Conservation (phyloP, 805 yeast genomes). For the Saccharomycopsis sp. region DNA sequence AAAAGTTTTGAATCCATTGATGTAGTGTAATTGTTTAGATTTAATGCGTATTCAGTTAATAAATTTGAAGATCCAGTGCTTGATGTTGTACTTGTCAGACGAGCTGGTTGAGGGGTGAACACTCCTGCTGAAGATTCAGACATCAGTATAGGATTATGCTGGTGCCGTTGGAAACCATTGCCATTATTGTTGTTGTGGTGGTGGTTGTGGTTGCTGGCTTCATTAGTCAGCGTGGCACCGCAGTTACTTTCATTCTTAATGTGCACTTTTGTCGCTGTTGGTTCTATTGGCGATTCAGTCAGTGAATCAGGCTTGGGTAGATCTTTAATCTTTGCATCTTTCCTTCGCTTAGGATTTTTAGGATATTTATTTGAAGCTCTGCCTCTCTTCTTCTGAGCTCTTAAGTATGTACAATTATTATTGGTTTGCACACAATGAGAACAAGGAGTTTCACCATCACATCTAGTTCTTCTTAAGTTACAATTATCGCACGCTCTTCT, state of each 20-base stretch:
- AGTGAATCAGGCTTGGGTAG: neutral
- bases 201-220: no score
- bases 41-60: conserved; percentile 3
- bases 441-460: conserved; percentile 43
- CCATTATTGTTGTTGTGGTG: neutral
- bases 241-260: neutral
- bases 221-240: no score
- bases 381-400: conserved; percentile 41
- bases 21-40: conserved; percentile 9
- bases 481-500: conserved; percentile 43
- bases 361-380: conserved; percentile 39
- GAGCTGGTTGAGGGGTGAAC: neutral
- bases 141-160: no score
- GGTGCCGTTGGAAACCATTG: no score
- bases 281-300: neutral
- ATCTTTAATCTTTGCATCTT: conserved; percentile 6
- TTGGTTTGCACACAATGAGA: conserved; percentile 32
- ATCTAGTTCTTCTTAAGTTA: conserved; percentile 39
- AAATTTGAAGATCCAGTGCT: conserved; percentile 3
- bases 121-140: conserved; percentile 1
- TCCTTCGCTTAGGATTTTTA: conserved; percentile 27
- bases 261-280: neutral
- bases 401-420: conserved; percentile 34
- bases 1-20: conserved; percentile 1
- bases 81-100: neutral